A percentile compares a stretch with the other conserved stretches of the same genome.
These are phyloP conservation scores for Davidsoniella virescens DNA, from an alignment of 2,329 filamentous ascomycete species.

Conservation along the genomic window DNA sequence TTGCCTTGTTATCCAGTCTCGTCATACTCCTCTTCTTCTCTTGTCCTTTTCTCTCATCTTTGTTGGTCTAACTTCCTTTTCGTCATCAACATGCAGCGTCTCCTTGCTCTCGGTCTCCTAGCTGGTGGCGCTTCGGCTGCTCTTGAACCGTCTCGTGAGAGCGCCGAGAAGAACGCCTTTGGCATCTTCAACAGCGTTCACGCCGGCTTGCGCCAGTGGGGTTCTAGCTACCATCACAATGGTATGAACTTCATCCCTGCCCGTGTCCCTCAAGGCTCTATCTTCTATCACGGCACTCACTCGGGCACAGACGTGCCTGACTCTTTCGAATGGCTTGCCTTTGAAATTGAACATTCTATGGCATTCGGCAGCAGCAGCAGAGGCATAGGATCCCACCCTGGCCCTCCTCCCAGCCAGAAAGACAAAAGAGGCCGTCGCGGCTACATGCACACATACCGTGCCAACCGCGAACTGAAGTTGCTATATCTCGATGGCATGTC, in stretches of 20 bases:
- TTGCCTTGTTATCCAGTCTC: too few relatives aligned
- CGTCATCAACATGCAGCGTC: not conserved
- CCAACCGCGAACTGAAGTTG: slow-evolving; percentile 39
- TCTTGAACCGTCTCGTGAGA: slow-evolving; percentile 19
- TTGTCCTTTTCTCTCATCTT: not conserved
- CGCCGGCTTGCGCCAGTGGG: slow-evolving; percentile 58
- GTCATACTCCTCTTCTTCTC: not conserved
- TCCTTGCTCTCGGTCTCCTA: not conserved
- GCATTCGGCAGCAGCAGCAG: slow-evolving; percentile 34
- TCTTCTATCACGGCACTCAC: slow-evolving; percentile 47
- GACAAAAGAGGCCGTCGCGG: slow-evolving; percentile 24
- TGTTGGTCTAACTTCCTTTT: too few relatives aligned
- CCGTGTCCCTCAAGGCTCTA: slow-evolving; percentile 44
- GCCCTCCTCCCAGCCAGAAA: not conserved
- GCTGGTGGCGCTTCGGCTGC: not conserved
- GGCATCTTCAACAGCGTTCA: slow-evolving; percentile 60
- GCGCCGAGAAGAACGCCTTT: slow-evolving; percentile 35
- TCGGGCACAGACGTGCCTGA: slow-evolving; percentile 27
- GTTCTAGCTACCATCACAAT: slow-evolving; percentile 56
- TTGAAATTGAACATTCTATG: slow-evolving; percentile 59
- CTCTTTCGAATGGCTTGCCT: slow-evolving; percentile 55
- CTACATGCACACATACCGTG: slow-evolving; percentile 51
- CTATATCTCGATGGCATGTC: slow-evolving; percentile 57
- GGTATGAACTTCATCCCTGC: slow-evolving; percentile 57
- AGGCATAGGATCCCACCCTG: slow-evolving; percentile 7